Percentiles rank a stretch among this genome's conserved stretches.
phyloP scores from a whole-genome alignment of 2,329 filamentous ascomycete species.

The Aspergillus fructus region DNA sequence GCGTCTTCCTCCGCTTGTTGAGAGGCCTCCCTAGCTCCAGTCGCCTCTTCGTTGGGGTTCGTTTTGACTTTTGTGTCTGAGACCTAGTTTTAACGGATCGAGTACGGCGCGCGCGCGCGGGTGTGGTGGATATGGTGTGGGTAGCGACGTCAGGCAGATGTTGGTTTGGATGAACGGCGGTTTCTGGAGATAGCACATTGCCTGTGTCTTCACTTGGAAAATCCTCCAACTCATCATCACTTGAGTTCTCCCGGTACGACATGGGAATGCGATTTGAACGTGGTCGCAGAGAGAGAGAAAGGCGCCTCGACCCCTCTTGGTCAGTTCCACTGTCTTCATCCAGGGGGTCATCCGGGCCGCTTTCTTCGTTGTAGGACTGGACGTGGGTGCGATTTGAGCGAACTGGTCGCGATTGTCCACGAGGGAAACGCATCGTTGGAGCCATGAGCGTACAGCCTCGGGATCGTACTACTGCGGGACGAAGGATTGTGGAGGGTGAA shows the following conservation, averaged over 20 bases:
- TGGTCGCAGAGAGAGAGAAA: constrained; percentile 31
- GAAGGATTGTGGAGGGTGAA: constrained; percentile 6
- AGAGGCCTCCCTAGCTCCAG: constrained; percentile 22
- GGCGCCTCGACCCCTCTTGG: constrained; percentile 14
- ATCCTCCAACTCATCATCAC: constrained; percentile 27
- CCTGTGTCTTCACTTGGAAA: constrained; percentile 14
- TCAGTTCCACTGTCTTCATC: constrained; percentile 15
- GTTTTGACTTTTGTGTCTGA: constrained; percentile 21
- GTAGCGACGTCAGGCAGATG: constrained; percentile 10
- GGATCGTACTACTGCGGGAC: constrained; percentile 15
- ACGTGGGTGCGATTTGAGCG: constrained; percentile 37
- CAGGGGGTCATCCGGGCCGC: constrained; percentile 30
- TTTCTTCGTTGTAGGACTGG: constrained; percentile 40
- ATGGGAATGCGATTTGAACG: constrained; percentile 26
- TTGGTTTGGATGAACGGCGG: background rate
- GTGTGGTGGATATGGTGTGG: constrained; percentile 5
- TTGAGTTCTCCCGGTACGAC: constrained; percentile 38
- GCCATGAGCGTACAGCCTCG: constrained; percentile 27
- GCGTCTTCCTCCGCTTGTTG: constrained; percentile 27
- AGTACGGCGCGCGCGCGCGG: constrained; percentile 16
- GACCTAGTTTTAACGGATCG: constrained; percentile 19
- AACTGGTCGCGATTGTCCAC: constrained; percentile 31
- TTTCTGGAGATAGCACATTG: constrained; percentile 11
- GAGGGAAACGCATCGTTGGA: constrained; percentile 19
- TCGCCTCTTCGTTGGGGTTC: constrained; percentile 13